phyloP scores from a whole-genome alignment of 768 basidiomycete genomes.

The Mycena pura region DNA sequence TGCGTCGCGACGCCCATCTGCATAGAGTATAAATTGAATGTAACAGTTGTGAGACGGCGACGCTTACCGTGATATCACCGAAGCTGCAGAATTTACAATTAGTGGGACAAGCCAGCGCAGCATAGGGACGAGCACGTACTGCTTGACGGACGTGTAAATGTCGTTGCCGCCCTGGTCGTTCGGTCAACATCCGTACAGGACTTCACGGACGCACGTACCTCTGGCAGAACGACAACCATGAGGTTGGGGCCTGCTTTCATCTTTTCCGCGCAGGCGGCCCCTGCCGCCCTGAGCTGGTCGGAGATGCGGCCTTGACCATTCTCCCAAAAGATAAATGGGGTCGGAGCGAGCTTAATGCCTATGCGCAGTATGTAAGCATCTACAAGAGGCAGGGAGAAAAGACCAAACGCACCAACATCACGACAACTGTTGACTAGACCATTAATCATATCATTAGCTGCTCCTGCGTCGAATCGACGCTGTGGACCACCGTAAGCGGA shows the following conservation, averaged over 20 bases:
- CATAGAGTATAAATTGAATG: not conserved
- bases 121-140: slow-evolving; percentile 52
- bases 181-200: slow-evolving; percentile 58
- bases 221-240: slow-evolving; percentile 71
- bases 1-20: slow-evolving; percentile 81
- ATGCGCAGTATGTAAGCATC: not conserved
- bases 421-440: slow-evolving; percentile 56
- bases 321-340: slow-evolving; percentile 56
- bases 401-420: slow-evolving; percentile 62
- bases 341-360: slow-evolving; percentile 66
- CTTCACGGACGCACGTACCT: not conserved
- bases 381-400: not conserved
- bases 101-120: not conserved
- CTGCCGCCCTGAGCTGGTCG: slow-evolving; percentile 48
- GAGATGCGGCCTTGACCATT: slow-evolving; percentile 64
- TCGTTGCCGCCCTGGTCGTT: slow-evolving; percentile 78
- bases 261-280: slow-evolving; percentile 51
- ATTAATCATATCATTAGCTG: slow-evolving; percentile 59
- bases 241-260: slow-evolving; percentile 56
- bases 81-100: slow-evolving; percentile 53
- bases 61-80: slow-evolving; percentile 63
- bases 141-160: slow-evolving; percentile 78
- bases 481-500: not conserved
- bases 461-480: slow-evolving; percentile 56
- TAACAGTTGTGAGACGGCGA: not conserved